A percentile compares a stretch with the other conserved stretches of the same genome.
These are phyloP conservation scores for Chlamydomonas sp. DNA, from an alignment of 139 green algal species.

Conservation along the genomic window DNA sequence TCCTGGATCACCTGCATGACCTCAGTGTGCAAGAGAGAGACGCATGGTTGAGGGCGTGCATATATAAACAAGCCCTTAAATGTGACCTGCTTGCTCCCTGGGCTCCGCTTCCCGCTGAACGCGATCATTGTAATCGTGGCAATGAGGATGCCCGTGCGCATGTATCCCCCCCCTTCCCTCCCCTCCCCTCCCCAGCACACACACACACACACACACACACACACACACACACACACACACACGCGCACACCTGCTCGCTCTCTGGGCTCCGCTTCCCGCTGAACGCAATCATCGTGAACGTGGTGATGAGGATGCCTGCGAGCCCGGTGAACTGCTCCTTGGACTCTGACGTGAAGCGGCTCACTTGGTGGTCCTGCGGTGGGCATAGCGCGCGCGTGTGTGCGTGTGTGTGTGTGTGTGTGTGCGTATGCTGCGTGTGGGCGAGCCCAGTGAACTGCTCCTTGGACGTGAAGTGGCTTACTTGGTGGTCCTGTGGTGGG, in stretches of 20 bases:
- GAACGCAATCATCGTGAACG: constrained; percentile 95
- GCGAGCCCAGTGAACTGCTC: constrained; percentile 56
- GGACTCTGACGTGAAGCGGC: constrained; percentile 78
- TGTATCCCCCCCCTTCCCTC: too few relatives aligned
- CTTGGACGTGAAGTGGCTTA: constrained; percentile 87
- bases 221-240: background rate
- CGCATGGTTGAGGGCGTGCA: too few relatives aligned
- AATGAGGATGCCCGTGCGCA: constrained; percentile 68
- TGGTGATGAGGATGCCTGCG: constrained; percentile 76
- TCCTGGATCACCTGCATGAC: constrained; percentile 47
- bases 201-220: background rate
- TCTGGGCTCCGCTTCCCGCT: constrained; percentile 68
- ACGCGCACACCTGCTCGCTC: constrained; percentile 22
- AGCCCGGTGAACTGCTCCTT: constrained; percentile 70
- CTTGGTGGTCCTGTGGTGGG: constrained; percentile 67
- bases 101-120: constrained; percentile 67
- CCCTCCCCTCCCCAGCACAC: too few relatives aligned
- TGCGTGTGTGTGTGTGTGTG: constrained; percentile 1
- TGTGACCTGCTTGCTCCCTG: constrained; percentile 40
- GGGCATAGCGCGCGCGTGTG: too few relatives aligned
- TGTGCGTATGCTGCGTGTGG: background rate
- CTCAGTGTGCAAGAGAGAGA: too few relatives aligned
- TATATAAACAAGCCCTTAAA: background rate
- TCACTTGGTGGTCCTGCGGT: constrained; percentile 70
- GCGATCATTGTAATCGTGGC: constrained; percentile 98